A percentile compares a stretch with the other conserved stretches of the same genome.
phyloP scores from a whole-genome alignment of 306 rosid genomes.

The Castanopsis chinensis region DNA sequence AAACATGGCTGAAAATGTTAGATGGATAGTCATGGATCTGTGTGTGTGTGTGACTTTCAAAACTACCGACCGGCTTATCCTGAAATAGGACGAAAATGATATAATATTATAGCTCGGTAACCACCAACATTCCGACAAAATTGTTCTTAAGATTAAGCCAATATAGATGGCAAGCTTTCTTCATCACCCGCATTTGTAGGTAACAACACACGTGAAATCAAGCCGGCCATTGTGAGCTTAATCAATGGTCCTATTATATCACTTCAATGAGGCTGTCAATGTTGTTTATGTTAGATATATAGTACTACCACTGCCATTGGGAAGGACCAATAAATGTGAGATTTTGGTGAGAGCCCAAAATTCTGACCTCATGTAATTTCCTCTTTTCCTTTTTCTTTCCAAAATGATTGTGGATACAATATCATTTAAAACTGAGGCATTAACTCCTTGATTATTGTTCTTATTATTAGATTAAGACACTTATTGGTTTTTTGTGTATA shows the following conservation, averaged over 20 bases:
- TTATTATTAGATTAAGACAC: no score
- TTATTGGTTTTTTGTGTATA: no score
- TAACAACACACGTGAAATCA: constrained; percentile 57
- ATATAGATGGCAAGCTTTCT: constrained; percentile 75
- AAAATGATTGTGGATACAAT: no score
- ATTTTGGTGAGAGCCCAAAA: no score
- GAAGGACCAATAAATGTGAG: no score
- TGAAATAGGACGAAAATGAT: constrained; percentile 44
- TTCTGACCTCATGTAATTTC: no score
- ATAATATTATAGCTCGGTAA: constrained; percentile 40
- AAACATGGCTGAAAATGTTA: background rate
- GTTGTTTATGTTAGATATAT: background rate
- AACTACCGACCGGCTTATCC: constrained; percentile 32
- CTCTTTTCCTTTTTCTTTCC: no score
- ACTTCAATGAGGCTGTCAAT: constrained; percentile 18
- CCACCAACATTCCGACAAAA: constrained; percentile 85
- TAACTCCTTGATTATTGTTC: no score
- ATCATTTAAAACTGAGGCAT: no score
- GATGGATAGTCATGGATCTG: constrained; percentile 26
- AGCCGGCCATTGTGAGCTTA: constrained; percentile 4
- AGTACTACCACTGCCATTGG: no score
- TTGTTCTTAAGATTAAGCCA: constrained; percentile 41
- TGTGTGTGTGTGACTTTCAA: constrained; percentile 11
- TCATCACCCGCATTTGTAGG: constrained; percentile 49
- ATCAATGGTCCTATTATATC: background rate